Base-by-base conservation (phyloP, 257 asterid genomes). In the Solanum etuberosum region DNA sequence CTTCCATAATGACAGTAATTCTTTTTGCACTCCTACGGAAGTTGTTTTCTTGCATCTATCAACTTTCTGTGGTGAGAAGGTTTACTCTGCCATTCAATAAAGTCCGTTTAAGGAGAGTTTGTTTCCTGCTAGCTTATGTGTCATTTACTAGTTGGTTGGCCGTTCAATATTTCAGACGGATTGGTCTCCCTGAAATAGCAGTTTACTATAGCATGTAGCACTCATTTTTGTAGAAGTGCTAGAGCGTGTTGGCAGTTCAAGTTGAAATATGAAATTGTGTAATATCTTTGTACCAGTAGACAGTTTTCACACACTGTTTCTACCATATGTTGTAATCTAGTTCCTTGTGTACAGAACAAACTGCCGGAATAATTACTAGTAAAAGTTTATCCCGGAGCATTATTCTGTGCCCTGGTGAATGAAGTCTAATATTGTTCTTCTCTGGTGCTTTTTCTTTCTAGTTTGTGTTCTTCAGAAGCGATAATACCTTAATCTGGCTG, bases 111-210 rank as follows among this genome's bases (percentile, higher is more conserved):
- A 94, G 90, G 89, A 92, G 98, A 65, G 91, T 88, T 71, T 94
- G 94, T 90, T 93, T 97, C 90, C 93, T 95, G 83, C 84, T 93
- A 32, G 92, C 92, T 65, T 95, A 97, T 87, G 92, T 92, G 92
- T 92, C 94, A 83, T 93, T 94, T 88, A 92, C 94, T 97, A 89
- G 97, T 86, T 95, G 98, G 98, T 87, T 95, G 91, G 92, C 95
- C 46, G 31, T 94, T 87, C 96, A 94, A 87, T 97, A 93, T 81
- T 27, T 93, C 9, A 92, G 92, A 89, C 90, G 91, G 86, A 91
- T 95, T 35, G 96, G 97, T 81, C 91, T 95, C 87, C 89, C 90
- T 29, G 93, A 91, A 88, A 90, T 91, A 46, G 59, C 87, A 91
- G 80, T 59, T 83, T 65, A 51, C 83, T 89, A 48, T 88, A 29